A percentile compares a stretch with the other conserved stretches of the same genome.
These are phyloP conservation scores for Fusarium citri DNA, from an alignment of 2,329 filamentous ascomycete genomes.

Conservation along the genomic window DNA sequence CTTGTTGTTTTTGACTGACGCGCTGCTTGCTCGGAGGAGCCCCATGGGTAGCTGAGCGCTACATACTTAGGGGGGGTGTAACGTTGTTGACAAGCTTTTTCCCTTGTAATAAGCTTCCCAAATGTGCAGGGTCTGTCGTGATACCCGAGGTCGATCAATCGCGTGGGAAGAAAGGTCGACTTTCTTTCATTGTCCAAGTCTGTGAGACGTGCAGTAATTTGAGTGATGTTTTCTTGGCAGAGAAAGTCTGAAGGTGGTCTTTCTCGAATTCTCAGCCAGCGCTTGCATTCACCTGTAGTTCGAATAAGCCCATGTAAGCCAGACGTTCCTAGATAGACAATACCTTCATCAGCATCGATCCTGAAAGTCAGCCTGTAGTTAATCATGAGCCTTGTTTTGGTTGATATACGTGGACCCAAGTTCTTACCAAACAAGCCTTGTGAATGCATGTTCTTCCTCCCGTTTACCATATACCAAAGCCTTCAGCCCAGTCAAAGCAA, in stretches of 20 bases:
- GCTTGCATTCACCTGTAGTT: neutral
- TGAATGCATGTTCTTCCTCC: neutral
- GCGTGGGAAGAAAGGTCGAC: neutral
- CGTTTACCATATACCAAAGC: neutral
- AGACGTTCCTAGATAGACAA: too few species aligned
- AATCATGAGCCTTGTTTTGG: neutral
- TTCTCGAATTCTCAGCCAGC: neutral
- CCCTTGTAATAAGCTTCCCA: neutral
- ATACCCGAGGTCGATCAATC: neutral
- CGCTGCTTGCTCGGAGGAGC: neutral
- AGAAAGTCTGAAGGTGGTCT: neutral
- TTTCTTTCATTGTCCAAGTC: fast-evolving
- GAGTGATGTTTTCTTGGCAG: fast-evolving
- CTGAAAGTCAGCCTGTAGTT: neutral
- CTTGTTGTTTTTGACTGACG: neutral
- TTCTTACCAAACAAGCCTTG: neutral
- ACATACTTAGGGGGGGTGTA: neutral
- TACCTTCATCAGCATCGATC: neutral
- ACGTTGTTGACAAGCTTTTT: neutral
- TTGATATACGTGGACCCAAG: too few species aligned
- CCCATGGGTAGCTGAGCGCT: neutral
- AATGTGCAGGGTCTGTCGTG: fast-evolving
- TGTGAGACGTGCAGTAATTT: neutral
- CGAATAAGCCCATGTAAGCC: too few species aligned
- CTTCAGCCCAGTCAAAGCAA: too few species aligned